phyloP scores from a whole-genome alignment of 305 asterid genomes.

The Rubia balearica region DNA sequence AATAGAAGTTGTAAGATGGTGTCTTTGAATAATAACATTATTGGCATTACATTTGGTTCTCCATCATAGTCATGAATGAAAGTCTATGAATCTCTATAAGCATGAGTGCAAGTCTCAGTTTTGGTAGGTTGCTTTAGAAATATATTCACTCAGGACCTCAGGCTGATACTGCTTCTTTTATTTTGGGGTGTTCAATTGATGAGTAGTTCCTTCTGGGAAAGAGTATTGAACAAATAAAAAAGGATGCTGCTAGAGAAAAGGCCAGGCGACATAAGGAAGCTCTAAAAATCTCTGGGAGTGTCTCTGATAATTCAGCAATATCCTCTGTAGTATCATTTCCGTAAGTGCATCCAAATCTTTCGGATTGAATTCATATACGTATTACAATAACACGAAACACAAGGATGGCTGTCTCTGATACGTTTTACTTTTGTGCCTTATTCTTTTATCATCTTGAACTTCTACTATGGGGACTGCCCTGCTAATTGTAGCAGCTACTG shows the following conservation, averaged over 20 bases:
- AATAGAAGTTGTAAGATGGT: not conserved
- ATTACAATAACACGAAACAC: not conserved
- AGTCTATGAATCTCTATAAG: not conserved
- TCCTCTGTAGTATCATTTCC: conserved; percentile 23
- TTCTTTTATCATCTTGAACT: not conserved
- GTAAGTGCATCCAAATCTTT: conserved; percentile 27
- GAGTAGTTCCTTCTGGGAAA: conserved; percentile 53
- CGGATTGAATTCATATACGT: not conserved
- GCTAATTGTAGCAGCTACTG: not conserved
- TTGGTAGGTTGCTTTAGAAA: not conserved
- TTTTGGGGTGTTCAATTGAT: conserved; percentile 11
- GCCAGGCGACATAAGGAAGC: conserved; percentile 32
- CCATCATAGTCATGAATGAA: not conserved
- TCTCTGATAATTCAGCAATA: conserved; percentile 25
- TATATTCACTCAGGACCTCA: not conserved
- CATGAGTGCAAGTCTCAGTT: not conserved
- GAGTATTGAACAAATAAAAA: conserved; percentile 53
- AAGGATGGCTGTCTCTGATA: not conserved
- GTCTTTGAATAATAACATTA: not conserved
- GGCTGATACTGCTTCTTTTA: conserved; percentile 8
- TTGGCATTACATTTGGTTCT: not conserved
- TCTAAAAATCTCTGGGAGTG: conserved; percentile 27
- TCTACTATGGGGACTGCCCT: not conserved
- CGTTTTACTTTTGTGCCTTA: not conserved
- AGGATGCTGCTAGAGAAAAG: conserved; percentile 41